Conservation (phyloP, 495 filamentous ascomycete species). For the Staphylotrichum tortipilum region DNA sequence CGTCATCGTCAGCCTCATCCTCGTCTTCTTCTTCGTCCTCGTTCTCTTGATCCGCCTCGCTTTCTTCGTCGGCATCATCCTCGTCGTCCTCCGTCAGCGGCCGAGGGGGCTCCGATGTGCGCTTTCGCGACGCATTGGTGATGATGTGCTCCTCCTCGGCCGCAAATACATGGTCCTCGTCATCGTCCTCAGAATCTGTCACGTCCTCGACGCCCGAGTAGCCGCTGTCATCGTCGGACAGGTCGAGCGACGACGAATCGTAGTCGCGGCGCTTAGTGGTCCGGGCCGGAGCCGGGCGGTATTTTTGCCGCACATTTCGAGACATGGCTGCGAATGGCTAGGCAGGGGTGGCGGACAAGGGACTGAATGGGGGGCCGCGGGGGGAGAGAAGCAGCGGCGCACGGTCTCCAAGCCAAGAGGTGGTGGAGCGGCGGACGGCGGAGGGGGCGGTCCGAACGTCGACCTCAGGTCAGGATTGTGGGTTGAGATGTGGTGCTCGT, state of each 20-base stretch:
- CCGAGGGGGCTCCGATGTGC: constrained; percentile 33
- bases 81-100: constrained; percentile 27
- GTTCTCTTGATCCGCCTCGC: constrained; percentile 28
- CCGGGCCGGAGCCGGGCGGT: constrained; percentile 34
- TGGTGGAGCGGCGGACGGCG: constrained; percentile 22
- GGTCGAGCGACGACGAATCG: constrained; percentile 39
- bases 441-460: no score
- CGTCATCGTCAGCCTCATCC: constrained; percentile 20
- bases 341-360: constrained; percentile 15
- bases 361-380: background rate
- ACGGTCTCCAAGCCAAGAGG: constrained; percentile 26
- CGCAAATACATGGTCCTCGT: constrained; percentile 63
- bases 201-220: constrained; percentile 71
- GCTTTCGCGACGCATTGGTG: constrained; percentile 26
- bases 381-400: background rate
- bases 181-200: constrained; percentile 62
- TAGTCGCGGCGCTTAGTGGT: constrained; percentile 31
- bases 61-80: constrained; percentile 26
- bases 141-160: constrained; percentile 67
- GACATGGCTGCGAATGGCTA: constrained; percentile 37
- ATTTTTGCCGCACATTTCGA: constrained; percentile 45
- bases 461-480: background rate
- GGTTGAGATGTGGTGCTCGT: background rate
- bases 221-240: constrained; percentile 60
- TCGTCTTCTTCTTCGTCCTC: constrained; percentile 18